These are phyloP conservation scores for Mitosporidium daphniae DNA, from an alignment of 371 early-diverging fungal species.

Conservation along the genomic window DNA sequence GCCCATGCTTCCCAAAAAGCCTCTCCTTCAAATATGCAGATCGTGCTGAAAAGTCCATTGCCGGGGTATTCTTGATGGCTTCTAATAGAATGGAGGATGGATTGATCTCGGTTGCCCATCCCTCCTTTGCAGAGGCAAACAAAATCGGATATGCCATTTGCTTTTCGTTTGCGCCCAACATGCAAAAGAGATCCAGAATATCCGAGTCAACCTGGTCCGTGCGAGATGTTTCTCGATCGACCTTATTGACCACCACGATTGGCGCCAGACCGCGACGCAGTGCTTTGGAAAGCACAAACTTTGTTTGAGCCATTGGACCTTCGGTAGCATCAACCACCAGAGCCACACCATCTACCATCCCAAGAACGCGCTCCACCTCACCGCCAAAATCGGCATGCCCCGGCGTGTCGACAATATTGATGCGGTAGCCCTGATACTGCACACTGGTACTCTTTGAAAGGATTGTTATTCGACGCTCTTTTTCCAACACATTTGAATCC, in stretches of 20 bases:
- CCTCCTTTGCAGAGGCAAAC: slow-evolving; percentile 32
- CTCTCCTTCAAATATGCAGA: too few species aligned
- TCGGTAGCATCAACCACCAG: slow-evolving; percentile 5
- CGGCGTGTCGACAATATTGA: slow-evolving; percentile 7
- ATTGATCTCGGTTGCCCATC: slow-evolving; percentile 22
- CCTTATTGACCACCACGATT: slow-evolving; percentile 33
- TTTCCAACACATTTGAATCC: slow-evolving; percentile 36
- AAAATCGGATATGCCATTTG: slow-evolving; percentile 26
- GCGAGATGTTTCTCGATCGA: slow-evolving; percentile 24
- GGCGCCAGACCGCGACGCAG: slow-evolving; percentile 18
- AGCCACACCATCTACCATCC: slow-evolving; percentile 15
- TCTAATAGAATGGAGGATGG: too few species aligned
- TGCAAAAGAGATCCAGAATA: slow-evolving; percentile 25
- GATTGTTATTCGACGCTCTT: slow-evolving; percentile 7
- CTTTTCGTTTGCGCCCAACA: slow-evolving; percentile 23
- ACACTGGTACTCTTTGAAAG: slow-evolving; percentile 11
- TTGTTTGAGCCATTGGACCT: slow-evolving; percentile 4
- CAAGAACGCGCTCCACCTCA: slow-evolving; percentile 39
- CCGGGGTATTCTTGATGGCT: too few species aligned
- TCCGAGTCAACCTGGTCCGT: slow-evolving; percentile 25
- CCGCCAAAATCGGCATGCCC: slow-evolving; percentile 31
- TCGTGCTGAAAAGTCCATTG: too few species aligned
- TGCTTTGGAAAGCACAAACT: slow-evolving; percentile 34
- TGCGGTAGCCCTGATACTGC: slow-evolving; percentile 7
- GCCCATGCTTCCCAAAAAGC: too few species aligned